Percentiles rank a stretch among this genome's conserved stretches.
These are phyloP conservation scores for Clavulina sp. DNA, from an alignment of 768 basidiomycete species.

Conservation along the genomic window DNA sequence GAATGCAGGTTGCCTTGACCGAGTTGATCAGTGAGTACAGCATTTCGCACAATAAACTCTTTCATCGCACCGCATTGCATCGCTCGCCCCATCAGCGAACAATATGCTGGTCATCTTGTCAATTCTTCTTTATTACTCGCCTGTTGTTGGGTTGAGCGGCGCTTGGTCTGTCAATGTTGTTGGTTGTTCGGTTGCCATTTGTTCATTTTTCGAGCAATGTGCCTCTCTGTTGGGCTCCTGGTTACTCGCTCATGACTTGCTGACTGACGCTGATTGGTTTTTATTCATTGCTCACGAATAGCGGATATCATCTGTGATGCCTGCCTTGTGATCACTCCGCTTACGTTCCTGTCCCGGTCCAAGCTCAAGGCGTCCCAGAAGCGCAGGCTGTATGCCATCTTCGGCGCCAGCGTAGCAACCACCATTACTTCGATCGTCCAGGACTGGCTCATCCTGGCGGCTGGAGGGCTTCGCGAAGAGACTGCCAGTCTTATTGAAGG, in stretches of 20 bases:
- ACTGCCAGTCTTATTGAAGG: not conserved
- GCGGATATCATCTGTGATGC: not conserved
- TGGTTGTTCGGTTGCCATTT: not conserved
- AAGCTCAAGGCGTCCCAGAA: not conserved
- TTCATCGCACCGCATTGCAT: too few relatives aligned
- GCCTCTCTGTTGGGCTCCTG: too few relatives aligned
- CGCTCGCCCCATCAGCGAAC: too few relatives aligned
- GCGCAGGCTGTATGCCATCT: not conserved
- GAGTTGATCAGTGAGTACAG: not conserved
- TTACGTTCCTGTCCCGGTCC: not conserved
- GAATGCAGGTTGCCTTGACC: not conserved
- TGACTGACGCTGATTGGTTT: too few relatives aligned
- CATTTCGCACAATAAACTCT: too few relatives aligned
- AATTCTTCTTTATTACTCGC: too few relatives aligned
- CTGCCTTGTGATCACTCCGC: not conserved
- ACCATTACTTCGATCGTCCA: not conserved
- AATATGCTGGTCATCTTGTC: too few relatives aligned
- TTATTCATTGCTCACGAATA: too few relatives aligned
- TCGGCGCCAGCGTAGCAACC: not conserved
- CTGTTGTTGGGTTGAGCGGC: too few relatives aligned
- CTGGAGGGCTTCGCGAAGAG: not conserved
- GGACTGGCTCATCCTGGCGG: not conserved
- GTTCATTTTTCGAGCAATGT: not conserved
- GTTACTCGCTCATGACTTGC: too few relatives aligned
- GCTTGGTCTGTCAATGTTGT: not conserved